Percentiles rank a stretch among this genome's conserved stretches.
These are phyloP conservation scores for Coniferiporia sulphurascens DNA, from an alignment of 1,284 basidiomycete genomes.

Conservation along the genomic window DNA sequence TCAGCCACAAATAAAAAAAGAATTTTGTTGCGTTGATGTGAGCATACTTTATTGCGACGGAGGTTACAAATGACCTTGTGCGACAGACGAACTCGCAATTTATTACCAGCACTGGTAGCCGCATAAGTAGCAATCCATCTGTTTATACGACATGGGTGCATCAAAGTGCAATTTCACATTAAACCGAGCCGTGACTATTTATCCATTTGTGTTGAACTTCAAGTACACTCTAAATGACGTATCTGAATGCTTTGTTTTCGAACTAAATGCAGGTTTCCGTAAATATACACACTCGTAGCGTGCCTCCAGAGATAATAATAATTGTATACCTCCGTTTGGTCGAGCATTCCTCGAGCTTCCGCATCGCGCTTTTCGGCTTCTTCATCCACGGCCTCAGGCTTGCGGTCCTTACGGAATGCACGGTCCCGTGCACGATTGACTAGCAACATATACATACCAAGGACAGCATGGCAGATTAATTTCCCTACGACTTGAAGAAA, in stretches of 20 bases:
- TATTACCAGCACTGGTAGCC: conserved; percentile 37
- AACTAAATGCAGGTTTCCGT: background rate
- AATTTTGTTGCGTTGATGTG: too few species aligned
- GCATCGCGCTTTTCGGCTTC: conserved; percentile 7
- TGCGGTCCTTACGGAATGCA: background rate
- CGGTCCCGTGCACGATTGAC: conserved; percentile 2
- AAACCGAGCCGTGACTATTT: background rate
- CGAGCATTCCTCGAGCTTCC: conserved; percentile 15
- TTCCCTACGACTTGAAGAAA: conserved; percentile 10
- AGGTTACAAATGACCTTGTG: conserved; percentile 45
- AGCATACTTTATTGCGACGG: background rate
- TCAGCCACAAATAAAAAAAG: background rate
- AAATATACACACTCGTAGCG: background rate
- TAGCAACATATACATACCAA: conserved; percentile 12
- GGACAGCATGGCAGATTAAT: conserved; percentile 10
- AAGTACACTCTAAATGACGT: conserved; percentile 8
- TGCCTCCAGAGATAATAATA: background rate
- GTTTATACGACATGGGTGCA: too few species aligned
- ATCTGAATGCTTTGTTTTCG: conserved; percentile 16
- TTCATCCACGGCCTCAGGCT: conserved; percentile 3
- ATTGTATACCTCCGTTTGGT: conserved; percentile 12
- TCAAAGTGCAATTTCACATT: too few species aligned
- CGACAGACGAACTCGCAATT: conserved; percentile 73
- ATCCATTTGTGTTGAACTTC: background rate
- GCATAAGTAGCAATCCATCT: too few species aligned